phyloP scores from a whole-genome alignment of 2,329 filamentous ascomycete genomes.

The Moelleriella libera region DNA sequence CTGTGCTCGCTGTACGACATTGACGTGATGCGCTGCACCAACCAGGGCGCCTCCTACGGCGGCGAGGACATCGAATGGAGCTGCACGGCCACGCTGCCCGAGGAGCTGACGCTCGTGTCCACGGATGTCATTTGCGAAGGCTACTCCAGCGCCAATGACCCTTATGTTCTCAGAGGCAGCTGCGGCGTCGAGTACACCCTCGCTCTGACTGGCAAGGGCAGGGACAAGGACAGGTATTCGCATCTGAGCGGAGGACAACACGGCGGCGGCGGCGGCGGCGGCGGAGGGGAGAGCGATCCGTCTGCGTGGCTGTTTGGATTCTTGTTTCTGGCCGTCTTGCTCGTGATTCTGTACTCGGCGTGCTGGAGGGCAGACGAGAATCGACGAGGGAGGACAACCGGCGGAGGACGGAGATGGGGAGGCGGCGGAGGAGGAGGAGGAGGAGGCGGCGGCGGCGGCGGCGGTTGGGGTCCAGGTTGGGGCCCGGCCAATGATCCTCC shows the following conservation, averaged over 20 bases:
- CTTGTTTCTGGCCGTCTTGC: slow-evolving; percentile 44
- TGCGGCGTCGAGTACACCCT: slow-evolving; percentile 87
- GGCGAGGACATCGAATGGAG: slow-evolving; percentile 81
- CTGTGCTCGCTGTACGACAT: slow-evolving; percentile 58
- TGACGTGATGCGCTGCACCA: slow-evolving; percentile 79
- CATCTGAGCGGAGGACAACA: slow-evolving; percentile 21
- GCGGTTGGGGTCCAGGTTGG: slow-evolving; percentile 21
- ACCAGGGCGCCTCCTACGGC: slow-evolving; percentile 69
- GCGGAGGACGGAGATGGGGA: slow-evolving; percentile 11
- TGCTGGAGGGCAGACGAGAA: slow-evolving; percentile 14
- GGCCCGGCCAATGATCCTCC: slow-evolving; percentile 35
- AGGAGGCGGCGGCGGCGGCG: slow-evolving; percentile 20
- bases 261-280: slow-evolving; percentile 40
- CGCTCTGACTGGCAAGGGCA: slow-evolving; percentile 61
- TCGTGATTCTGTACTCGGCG: slow-evolving; percentile 48
- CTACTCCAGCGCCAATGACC: slow-evolving; percentile 62
- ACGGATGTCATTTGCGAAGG: slow-evolving; percentile 93
- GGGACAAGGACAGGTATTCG: slow-evolving; percentile 28
- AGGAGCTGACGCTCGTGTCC: slow-evolving; percentile 55
- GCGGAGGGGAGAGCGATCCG: slow-evolving; percentile 10
- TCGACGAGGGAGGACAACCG: slow-evolving; percentile 14
- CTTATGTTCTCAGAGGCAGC: slow-evolving; percentile 78
- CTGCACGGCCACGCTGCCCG: slow-evolving; percentile 51
- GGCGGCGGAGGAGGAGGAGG: slow-evolving; percentile 17
- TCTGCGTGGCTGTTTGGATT: slow-evolving; percentile 39